Conservation (phyloP, 2,329 filamentous ascomycete genomes). For the Verticillium tricorpus region DNA sequence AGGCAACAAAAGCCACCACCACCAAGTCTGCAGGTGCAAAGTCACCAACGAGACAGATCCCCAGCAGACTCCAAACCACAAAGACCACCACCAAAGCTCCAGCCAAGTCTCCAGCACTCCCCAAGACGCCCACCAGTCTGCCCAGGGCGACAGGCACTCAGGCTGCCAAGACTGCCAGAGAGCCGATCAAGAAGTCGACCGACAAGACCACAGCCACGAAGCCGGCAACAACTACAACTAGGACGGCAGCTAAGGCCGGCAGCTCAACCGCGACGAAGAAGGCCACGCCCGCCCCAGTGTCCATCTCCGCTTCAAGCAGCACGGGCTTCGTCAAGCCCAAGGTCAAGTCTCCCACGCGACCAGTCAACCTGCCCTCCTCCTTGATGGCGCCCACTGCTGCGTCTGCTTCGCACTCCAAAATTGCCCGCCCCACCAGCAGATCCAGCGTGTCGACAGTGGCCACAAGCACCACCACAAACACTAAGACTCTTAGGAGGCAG, state of each 20-base stretch:
- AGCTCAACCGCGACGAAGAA: constrained; percentile 33
- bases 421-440: constrained; percentile 43
- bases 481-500: constrained; percentile 37
- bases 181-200: constrained; percentile 11
- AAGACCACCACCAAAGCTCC: constrained; percentile 28
- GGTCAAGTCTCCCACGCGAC: constrained; percentile 64
- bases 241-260: constrained; percentile 21
- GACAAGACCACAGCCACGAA: constrained; percentile 29
- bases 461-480: constrained; percentile 17
- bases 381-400: constrained; percentile 67
- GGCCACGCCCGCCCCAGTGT: constrained; percentile 30
- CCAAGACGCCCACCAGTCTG: constrained; percentile 31
- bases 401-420: constrained; percentile 56
- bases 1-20: constrained; percentile 18
- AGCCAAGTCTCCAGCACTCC: constrained; percentile 28
- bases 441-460: constrained; percentile 29
- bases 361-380: constrained; percentile 61
- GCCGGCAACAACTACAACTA: constrained; percentile 21
- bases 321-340: constrained; percentile 53
- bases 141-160: background rate
- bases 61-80: constrained; percentile 18
- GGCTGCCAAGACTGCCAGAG: constrained; percentile 17
- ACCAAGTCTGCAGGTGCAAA: constrained; percentile 21
- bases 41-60: constrained; percentile 19
- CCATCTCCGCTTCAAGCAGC: constrained; percentile 30